These are phyloP conservation scores for Trypethelium eluteriae DNA, from an alignment of 495 filamentous ascomycete species.

Conservation along the genomic window DNA sequence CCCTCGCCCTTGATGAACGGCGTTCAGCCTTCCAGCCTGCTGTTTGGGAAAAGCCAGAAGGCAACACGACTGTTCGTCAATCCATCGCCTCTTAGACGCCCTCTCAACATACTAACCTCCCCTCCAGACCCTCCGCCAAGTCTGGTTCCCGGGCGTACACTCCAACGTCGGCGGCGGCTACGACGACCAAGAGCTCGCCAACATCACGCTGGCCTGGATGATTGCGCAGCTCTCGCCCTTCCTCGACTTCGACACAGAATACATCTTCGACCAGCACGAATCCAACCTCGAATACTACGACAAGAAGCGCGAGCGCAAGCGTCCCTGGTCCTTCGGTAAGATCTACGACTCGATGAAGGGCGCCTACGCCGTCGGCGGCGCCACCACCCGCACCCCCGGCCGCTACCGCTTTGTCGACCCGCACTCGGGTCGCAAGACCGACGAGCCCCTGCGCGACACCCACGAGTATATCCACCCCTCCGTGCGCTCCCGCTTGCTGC, in stretches of 20 bases:
- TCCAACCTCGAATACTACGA: slow-evolving; percentile 43
- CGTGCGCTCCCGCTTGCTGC: slow-evolving; percentile 48
- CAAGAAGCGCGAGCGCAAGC: slow-evolving; percentile 41
- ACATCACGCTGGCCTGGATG: slow-evolving; percentile 66
- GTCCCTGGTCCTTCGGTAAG: slow-evolving; percentile 54
- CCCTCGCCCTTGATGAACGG: slow-evolving; percentile 63
- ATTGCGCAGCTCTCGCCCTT: slow-evolving; percentile 58
- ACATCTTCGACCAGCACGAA: slow-evolving; percentile 45
- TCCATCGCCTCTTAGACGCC: background rate
- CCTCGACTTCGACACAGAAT: slow-evolving; percentile 49
- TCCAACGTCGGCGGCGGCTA: slow-evolving; percentile 58
- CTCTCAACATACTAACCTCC: slow-evolving; percentile 23
- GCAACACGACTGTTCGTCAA: slow-evolving; percentile 28
- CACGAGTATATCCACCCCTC: slow-evolving; percentile 59
- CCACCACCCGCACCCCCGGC: slow-evolving; percentile 49
- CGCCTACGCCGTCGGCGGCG: slow-evolving; percentile 47
- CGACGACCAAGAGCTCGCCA: slow-evolving; percentile 52
- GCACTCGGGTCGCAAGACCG: slow-evolving; percentile 37
- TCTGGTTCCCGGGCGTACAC: slow-evolving; percentile 68
- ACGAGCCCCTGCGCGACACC: slow-evolving; percentile 47
- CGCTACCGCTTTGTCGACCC: slow-evolving; percentile 51
- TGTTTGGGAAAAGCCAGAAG: slow-evolving; percentile 49
- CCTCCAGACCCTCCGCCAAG: slow-evolving; percentile 53
- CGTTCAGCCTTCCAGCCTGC: slow-evolving; percentile 57
- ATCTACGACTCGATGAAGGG: slow-evolving; percentile 44